Evolutionary conservation across 1,284 basidiomycete genomes (phyloP), one percentile per base, ranked within the genome.

Genomic region (Cutaneotrichosporon mucoides): DNA sequence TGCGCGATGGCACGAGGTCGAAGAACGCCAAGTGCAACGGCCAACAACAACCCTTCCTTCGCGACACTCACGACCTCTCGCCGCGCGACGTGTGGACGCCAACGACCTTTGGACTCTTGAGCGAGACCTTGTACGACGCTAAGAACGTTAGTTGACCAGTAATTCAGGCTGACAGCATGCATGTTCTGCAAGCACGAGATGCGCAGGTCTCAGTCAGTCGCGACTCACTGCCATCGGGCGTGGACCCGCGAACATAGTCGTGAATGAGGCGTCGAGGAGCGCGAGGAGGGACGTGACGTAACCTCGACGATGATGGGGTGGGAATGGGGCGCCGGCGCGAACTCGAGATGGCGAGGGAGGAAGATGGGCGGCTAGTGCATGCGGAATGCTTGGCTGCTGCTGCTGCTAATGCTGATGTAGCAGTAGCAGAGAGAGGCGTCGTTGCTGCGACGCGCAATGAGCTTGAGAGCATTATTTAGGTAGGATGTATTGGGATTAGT

Each of bases 71-170:
- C 89, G 82, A 82, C 78, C 89, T 81, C 64, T 85, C 85, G 36
- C 90, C 90, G 53, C 90, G 83, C 47, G 88, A 88, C 53, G 83
- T 84, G n/a, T 84, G 84, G 44, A 87, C 81, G 11, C 90, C 90
- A 57, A 91, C 85, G 52, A 92, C 67, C 64, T 76, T 76, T 10
- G 63, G 69, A 13, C 67, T 70, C 37, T 55, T 68, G n/a, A 76
- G 61, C 8, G 70, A 72, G 40, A 77, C 66, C 61, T 77, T 77
- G 62, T 73, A 77, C 13, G 72, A 37, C 41, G 41, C 16, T 56
- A 37, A 24, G 24, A 24, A 24, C 24, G 24, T 24, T 24, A 24
- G 24, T 24, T 24, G 24, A 24, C 24, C 24, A 24, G 24, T 24
- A 24, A 24, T 24, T 24, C 24, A 24, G 24, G 24, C 24, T 24